Evolutionary conservation across 148 eudicot genomes (phyloP), one percentile per base, ranked within the genome.

Genomic region (Pharnaceum exiguum): DNA sequence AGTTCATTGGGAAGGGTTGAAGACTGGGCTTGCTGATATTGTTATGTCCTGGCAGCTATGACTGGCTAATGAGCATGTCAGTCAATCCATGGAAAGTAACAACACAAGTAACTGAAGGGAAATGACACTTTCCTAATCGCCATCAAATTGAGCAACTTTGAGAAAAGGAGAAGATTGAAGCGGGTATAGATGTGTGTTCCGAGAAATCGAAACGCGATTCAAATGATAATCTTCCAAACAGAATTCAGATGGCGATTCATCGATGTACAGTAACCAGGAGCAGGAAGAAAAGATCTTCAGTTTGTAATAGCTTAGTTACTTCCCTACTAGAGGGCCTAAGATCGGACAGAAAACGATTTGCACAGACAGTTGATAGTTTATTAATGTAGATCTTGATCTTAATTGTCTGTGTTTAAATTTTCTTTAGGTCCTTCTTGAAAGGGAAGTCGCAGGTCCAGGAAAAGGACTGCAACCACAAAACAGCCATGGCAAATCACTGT

Each of bases 1-100:
- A 2, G 62, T 49, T 10, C 72, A 89, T 21, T 89, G 90, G 94
- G 75, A 74, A 3, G 79, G 74, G 27, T 60, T 89, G 55, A 78
- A 68, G 57, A 16, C 33, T 19, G 88, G 82, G 55, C 67, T 89
- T 23, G 77, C 53, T 30, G 82, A 82, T 55, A 71, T 85, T 46
- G 89, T 53, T 38, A 59, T 77, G 28, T 71, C 82, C 22, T 89
- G 87, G 87, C 78, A 78, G 38, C 19, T 56, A 17, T 48, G 18
- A 49, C 17, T n/a, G n/a, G 7, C 16, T 56, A 16, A 16, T 44
- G 63, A 40, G n/a, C n/a, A n/a, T n/a, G n/a, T n/a, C n/a, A n/a
- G n/a, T n/a, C n/a, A n/a, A n/a, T n/a, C n/a, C n/a, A n/a, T n/a
- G n/a, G n/a, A n/a, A n/a, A n/a, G n/a, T n/a, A n/a, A n/a, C n/a